Evolutionary conservation across 108 stramenopile genomes (phyloP), one percentile per base, ranked within the genome.

Genomic region (Nitzschia sp.): DNA sequence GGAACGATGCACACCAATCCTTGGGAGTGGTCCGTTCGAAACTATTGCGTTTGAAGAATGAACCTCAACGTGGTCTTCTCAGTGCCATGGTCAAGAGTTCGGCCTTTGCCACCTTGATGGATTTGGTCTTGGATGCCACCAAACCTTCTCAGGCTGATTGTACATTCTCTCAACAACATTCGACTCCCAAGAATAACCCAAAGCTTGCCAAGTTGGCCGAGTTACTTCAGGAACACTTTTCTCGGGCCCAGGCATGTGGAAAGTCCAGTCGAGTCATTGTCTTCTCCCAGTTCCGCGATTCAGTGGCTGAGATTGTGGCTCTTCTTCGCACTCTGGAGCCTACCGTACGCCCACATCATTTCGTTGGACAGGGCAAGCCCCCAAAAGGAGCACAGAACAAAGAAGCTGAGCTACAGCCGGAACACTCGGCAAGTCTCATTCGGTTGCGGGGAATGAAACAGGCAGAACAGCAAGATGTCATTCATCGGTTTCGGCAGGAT

Each of bases 251-350:
- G 39, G 83, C 86, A 8, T 58, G 50, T 21, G 75, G 70, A 8
- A 67, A 62, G 10, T 78, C 82, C 3, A 84, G 91, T 7, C 79
- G 93, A 11, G 92, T 80, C 3, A 97, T 97, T 62, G 91, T 97
- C 6, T 97, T 97, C 78, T 80, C 90, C 3, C 85, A 94, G 34
- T 87, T 81, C 72, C 78, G 96, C 20, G 87, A 89, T 38, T 81
- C 82, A 6, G 93, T 97, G 10, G 52, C 48, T 12, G 88, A 86
- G 34, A 91, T 97, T 59, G 86, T 90, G 8, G 55, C 50, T 65
- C 63, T 95, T 5, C 24, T 63, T 11, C 40, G 52, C 0, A 48
- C 74, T 2, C 51, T 70, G 39, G 65, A 83, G 6, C 69, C 79
- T 2, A 41, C 80, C 51, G 20, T 95, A 7, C 78, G 80, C 65